Base-by-base conservation (phyloP, 2,329 filamentous ascomycete genomes). In the Penicillium glabrum region DNA sequence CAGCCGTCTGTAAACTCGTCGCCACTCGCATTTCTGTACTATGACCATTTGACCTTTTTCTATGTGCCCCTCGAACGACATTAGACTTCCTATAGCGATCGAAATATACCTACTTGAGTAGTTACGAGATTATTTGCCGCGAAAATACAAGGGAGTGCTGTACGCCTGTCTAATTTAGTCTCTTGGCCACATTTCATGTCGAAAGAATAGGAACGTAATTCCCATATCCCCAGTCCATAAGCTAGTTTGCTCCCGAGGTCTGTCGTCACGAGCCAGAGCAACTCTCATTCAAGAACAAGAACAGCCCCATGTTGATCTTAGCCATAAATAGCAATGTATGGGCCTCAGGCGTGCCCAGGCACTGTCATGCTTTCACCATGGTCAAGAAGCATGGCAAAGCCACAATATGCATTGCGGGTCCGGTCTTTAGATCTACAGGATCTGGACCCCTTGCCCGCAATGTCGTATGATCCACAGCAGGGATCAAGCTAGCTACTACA, bases 1-100 rank as follows among this genome's bases (percentile, higher is more conserved):
- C 78, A 81, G 82, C 72, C 81, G 82, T 61, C 75, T 87, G 67
- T 79, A 78, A 73, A 66, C 58, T 48, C 64, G 57, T 61, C 55
- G 58, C 60, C 60, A 58, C 51, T 65, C 50, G 61, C 52, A 64
- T 51, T 60, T 59, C 57, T 75, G 69, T 74, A 74, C 69, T 73
- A 74, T 75, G 68, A 69, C 67, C 64, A 6, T 61, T 65, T 63
- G 60, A 61, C 56, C 69, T 58, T 64, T 65, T 59, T 63, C 58
- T 66, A 64, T 72, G 68, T 65, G 66, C 65, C 62, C 31, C 63
- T 68, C 71, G 69, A 73, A 73, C 69, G 67, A 71, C 68, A 67
- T 63, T 71, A 72, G 68, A 72, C 65, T 65, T 67, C 64, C 67
- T 69, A 66, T 67, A 70, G 65, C 71, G 69, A 71, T 71, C 66